These are phyloP conservation scores for Pleurotus pulmonarius DNA, from an alignment of 768 basidiomycete species.

Conservation along the genomic window DNA sequence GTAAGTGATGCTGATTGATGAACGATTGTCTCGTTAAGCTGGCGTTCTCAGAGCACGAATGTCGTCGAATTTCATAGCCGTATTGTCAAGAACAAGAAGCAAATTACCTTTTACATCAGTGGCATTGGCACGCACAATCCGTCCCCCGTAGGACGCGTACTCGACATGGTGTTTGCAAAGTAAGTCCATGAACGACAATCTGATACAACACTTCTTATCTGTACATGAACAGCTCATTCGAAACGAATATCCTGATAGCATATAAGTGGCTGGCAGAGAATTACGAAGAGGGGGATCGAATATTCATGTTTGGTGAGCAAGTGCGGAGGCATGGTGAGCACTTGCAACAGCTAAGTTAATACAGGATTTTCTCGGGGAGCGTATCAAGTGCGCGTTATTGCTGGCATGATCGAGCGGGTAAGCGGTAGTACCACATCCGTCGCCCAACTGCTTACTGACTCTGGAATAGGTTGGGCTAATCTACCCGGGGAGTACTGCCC, in stretches of 20 bases:
- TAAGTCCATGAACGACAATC: not conserved
- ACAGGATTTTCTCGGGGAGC: too few relatives aligned
- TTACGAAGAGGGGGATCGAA: constrained; percentile 32
- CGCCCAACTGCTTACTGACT: too few relatives aligned
- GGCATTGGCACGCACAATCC: constrained; percentile 25
- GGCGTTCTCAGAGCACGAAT: constrained; percentile 22
- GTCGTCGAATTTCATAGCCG: constrained; percentile 23
- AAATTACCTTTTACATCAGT: constrained; percentile 26
- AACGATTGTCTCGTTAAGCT: too few relatives aligned
- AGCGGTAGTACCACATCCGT: too few relatives aligned
- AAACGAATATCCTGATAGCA: constrained; percentile 29
- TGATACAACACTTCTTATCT: not conserved
- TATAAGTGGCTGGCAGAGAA: constrained; percentile 40
- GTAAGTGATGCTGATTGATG: too few relatives aligned
- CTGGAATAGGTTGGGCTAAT: too few relatives aligned
- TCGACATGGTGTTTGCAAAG: constrained; percentile 18
- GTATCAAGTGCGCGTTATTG: too few relatives aligned
- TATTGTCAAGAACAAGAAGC: constrained; percentile 16
- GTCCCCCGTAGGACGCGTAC: not conserved
- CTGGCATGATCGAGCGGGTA: too few relatives aligned
- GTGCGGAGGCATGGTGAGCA: too few relatives aligned
- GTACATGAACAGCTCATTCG: constrained; percentile 25
- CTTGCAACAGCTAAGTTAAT: too few relatives aligned
- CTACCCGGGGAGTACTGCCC: too few relatives aligned
- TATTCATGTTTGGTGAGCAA: too few relatives aligned